Conservation (phyloP, 768 basidiomycete genomes). For the Trichaptum fuscoviolaceum region DNA sequence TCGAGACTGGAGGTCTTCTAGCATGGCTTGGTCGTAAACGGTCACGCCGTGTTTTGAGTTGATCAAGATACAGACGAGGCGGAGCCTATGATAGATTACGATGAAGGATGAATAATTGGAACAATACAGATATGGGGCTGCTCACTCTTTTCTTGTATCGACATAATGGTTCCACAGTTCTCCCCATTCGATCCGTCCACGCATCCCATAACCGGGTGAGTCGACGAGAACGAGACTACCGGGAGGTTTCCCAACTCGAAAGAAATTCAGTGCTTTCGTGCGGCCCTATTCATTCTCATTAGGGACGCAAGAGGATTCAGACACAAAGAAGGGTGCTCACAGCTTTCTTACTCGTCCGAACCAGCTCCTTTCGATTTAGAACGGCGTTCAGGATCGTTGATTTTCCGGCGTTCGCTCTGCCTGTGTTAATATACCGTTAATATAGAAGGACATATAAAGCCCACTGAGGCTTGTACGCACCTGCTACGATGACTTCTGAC, state of each 20-base stretch:
- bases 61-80: conserved; percentile 65
- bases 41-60: conserved; percentile 63
- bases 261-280: conserved; percentile 71
- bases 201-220: conserved; percentile 73
- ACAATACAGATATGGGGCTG: conserved; percentile 8
- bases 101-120: background rate
- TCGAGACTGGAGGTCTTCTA: conserved; percentile 41
- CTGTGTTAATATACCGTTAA: conserved; percentile 26
- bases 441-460: background rate
- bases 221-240: conserved; percentile 68
- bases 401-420: conserved; percentile 77
- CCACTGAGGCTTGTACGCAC: background rate
- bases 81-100: conserved; percentile 39
- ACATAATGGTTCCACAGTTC: conserved; percentile 61
- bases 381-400: conserved; percentile 70
- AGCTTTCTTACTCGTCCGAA: conserved; percentile 65
- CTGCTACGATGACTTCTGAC: conserved; percentile 19
- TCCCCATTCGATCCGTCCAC: conserved; percentile 76
- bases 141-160: conserved; percentile 55
- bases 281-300: conserved; percentile 43
- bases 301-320: background rate
- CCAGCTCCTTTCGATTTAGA: conserved; percentile 47
- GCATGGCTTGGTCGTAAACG: conserved; percentile 55
- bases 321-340: conserved; percentile 33
- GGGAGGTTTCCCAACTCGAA: conserved; percentile 49